These are phyloP conservation scores for Vickermania spadyakhi DNA, from an alignment of 208 protist species.

Conservation along the genomic window DNA sequence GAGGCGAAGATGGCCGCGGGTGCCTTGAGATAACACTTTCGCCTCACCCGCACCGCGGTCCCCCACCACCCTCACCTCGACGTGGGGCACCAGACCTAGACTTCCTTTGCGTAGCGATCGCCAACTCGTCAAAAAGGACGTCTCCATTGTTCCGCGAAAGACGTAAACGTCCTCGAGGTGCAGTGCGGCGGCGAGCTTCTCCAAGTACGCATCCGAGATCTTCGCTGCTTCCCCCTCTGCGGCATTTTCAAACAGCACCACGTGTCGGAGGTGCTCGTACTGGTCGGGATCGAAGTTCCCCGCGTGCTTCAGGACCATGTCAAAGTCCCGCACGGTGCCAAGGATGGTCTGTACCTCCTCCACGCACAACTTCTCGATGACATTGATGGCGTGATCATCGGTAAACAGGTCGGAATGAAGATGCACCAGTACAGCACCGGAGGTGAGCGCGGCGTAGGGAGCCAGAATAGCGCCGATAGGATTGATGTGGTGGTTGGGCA, in stretches of 20 bases:
- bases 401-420: slow-evolving; percentile 86
- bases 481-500: slow-evolving; percentile 83
- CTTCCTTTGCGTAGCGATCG: slow-evolving; percentile 53
- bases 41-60: slow-evolving; percentile 83
- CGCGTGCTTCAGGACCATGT: slow-evolving; percentile 79
- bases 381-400: slow-evolving; percentile 86
- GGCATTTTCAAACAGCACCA: slow-evolving; percentile 80
- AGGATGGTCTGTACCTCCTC: slow-evolving; percentile 82
- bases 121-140: slow-evolving; percentile 71
- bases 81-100: slow-evolving; percentile 75
- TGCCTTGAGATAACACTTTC: slow-evolving; percentile 74
- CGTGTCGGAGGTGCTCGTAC: slow-evolving; percentile 75
- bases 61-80: slow-evolving; percentile 81
- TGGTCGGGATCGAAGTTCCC: slow-evolving; percentile 84
- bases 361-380: slow-evolving; percentile 84
- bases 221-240: slow-evolving; percentile 17
- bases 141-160: slow-evolving; percentile 82
- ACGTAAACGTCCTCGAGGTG: slow-evolving; percentile 83
- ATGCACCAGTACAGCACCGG: slow-evolving; percentile 79
- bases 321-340: slow-evolving; percentile 70
- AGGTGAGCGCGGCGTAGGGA: slow-evolving; percentile 80
- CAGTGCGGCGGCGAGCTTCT: slow-evolving; percentile 62
- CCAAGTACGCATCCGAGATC: slow-evolving; percentile 57
- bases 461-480: slow-evolving; percentile 81
- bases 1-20: slow-evolving; percentile 78